Base-by-base conservation (phyloP, 371 early-diverging fungal genomes). In the Actinomortierella wolfii region DNA sequence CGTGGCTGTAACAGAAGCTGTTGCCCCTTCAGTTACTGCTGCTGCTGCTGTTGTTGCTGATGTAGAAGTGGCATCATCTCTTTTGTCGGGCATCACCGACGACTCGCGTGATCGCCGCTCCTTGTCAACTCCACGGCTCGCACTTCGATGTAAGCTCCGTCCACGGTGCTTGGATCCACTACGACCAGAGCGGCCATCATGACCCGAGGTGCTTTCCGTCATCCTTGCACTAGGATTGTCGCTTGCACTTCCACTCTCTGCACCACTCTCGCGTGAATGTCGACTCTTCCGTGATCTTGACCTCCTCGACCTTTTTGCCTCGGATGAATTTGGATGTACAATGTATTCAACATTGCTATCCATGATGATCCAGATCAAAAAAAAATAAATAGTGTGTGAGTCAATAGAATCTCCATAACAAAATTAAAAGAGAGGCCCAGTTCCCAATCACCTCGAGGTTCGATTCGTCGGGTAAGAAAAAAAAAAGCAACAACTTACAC, bases 401-500 rank as follows among this genome's bases (percentile, higher is more conserved):
- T 20, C 21, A 20, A 54, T 20, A 18, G 6, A 28, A 20, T 2
- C 17, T 0, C n/a, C 17, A 2, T 15, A 39, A 4, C 7, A 43
- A 18, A 18, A 15, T 14, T 15, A 9, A n/a, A 44, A 24, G 8
- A 1, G 17, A 21, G 5, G 18, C 13, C 3, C 43, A 25, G 24
- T 23, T n/a, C n/a, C n/a, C n/a, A n/a, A n/a, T n/a, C n/a, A n/a
- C n/a, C n/a, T n/a, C n/a, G n/a, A n/a, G n/a, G n/a, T n/a, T n/a
- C n/a, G n/a, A n/a, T n/a, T n/a, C n/a, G n/a, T n/a, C n/a, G n/a
- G n/a, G n/a, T n/a, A n/a, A n/a, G n/a, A n/a, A n/a, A n/a, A n/a
- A n/a, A n/a, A n/a, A n/a, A n/a, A n/a, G n/a, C n/a, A n/a, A n/a
- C 26, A 25, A 62, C 67, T 57, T 74, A 68, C 68, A 52, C 51